phyloP scores from a whole-genome alignment of 371 early-diverging fungal genomes.

The Mucor saturninus region DNA sequence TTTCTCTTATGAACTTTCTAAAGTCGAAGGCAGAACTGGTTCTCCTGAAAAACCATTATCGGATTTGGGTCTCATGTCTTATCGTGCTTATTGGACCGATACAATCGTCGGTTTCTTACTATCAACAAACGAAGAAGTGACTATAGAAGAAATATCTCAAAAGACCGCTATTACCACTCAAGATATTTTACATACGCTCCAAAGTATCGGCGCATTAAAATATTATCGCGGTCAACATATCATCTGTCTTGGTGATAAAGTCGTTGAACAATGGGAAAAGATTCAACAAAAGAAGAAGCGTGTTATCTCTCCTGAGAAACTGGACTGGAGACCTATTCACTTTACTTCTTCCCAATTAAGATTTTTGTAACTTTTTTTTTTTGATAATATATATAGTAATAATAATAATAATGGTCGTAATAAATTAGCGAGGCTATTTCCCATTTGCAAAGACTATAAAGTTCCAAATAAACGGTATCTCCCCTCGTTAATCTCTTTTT shows the following conservation, averaged over 20 bases:
- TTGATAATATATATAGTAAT: background rate
- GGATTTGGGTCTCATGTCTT: conserved; percentile 96
- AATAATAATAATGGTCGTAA: background rate
- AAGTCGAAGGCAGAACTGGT: conserved; percentile 93
- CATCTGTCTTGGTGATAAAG: conserved; percentile 88
- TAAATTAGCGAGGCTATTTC: background rate
- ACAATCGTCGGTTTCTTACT: conserved; percentile 69
- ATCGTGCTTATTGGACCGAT: conserved; percentile 97
- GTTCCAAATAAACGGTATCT: too few relatives aligned
- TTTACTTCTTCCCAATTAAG: conserved; percentile 80
- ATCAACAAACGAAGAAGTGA: conserved; percentile 54
- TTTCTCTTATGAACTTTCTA: conserved; percentile 97
- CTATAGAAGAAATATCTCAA: conserved; percentile 85
- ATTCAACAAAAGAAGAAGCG: conserved; percentile 73
- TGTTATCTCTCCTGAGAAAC: conserved; percentile 77
- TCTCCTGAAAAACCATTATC: conserved; percentile 99
- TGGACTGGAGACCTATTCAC: conserved; percentile 83
- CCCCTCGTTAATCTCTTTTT: too few relatives aligned
- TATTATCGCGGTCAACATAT: conserved; percentile 95
- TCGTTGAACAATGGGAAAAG: conserved; percentile 81
- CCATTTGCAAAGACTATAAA: too few relatives aligned
- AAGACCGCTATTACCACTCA: conserved; percentile 89
- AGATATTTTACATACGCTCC: conserved; percentile 96
- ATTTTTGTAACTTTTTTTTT: conserved; percentile 55
- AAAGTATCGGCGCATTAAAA: conserved; percentile 89